Percentiles rank a stretch among this genome's conserved stretches.
phyloP scores from a whole-genome alignment of 2,329 filamentous ascomycete genomes.

The Xylariaceae sp. region DNA sequence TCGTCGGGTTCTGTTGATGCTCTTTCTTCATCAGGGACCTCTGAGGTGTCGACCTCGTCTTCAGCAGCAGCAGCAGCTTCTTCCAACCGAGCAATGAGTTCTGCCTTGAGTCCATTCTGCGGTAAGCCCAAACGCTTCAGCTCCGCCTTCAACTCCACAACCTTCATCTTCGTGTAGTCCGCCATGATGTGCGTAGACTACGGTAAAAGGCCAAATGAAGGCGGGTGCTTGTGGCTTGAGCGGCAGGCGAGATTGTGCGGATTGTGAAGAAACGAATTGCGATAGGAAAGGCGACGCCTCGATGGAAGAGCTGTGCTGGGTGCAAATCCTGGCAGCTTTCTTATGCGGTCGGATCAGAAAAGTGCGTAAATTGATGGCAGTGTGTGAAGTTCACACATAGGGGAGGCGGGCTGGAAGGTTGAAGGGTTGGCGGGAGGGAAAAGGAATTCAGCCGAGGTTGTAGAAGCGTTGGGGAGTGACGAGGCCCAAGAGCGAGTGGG shows the following conservation, averaged over 20 bases:
- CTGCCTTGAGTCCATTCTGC: conserved; percentile 64
- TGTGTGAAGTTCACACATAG: not conserved
- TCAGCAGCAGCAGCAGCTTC: conserved; percentile 34
- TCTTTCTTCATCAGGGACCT: conserved; percentile 18
- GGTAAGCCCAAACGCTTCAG: conserved; percentile 66
- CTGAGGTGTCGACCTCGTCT: conserved; percentile 12
- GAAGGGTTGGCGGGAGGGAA: too few species aligned
- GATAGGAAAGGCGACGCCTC: not conserved
- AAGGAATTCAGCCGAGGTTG: too few species aligned
- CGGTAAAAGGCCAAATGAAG: conserved; percentile 6
- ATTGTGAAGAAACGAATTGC: not conserved
- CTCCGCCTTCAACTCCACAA: conserved; percentile 69
- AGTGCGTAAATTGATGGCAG: not conserved
- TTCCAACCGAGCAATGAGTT: conserved; percentile 61
- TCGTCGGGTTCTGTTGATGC: conserved; percentile 18
- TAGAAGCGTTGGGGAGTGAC: too few species aligned
- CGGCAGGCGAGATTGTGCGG: not conserved
- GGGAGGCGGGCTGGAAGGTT: not conserved
- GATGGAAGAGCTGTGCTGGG: not conserved
- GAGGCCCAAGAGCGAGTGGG: too few species aligned
- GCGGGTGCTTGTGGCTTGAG: conserved; percentile 20
- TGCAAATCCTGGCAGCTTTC: not conserved
- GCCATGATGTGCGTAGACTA: conserved; percentile 37
- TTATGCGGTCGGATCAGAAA: not conserved
- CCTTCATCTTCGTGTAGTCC: conserved; percentile 59